Percentiles rank a stretch among this genome's conserved stretches.
Conservation (phyloP, 1,139 yeast genomes). For the Geotrichum histeridarum region DNA sequence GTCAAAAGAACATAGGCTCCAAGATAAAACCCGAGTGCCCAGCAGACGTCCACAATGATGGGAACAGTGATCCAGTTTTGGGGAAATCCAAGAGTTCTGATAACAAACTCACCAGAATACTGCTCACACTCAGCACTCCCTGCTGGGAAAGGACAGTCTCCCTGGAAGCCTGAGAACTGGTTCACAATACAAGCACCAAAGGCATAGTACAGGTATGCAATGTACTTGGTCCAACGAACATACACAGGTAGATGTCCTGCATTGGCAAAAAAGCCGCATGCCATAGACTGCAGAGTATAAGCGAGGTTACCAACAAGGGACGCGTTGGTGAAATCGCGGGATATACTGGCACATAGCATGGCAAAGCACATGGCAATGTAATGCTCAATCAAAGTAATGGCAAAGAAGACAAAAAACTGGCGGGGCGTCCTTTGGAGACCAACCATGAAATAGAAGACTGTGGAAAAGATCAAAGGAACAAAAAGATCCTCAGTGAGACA, state of each 20-base stretch:
- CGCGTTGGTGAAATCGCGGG: slow-evolving; percentile 62
- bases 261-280: slow-evolving; percentile 78
- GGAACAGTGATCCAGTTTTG: slow-evolving; percentile 65
- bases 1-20: slow-evolving; percentile 43
- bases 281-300: slow-evolving; percentile 69
- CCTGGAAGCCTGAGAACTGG: slow-evolving; percentile 57
- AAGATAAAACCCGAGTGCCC: slow-evolving; percentile 53
- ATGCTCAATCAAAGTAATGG: slow-evolving; percentile 53
- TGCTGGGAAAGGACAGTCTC: slow-evolving; percentile 50
- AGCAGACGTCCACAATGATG: slow-evolving; percentile 53
- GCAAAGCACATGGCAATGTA: slow-evolving; percentile 55
- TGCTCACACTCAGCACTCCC: slow-evolving; percentile 38
- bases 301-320: slow-evolving; percentile 58
- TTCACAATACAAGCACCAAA: slow-evolving; percentile 66
- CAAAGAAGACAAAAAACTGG: slow-evolving; percentile 60
- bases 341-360: slow-evolving; percentile 51
- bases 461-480: slow-evolving; percentile 54
- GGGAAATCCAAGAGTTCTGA: slow-evolving; percentile 58
- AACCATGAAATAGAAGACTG: slow-evolving; percentile 69
- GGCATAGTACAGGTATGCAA: slow-evolving; percentile 71
- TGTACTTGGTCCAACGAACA: slow-evolving; percentile 76
- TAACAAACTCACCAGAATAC: slow-evolving; percentile 49
- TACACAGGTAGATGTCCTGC: slow-evolving; percentile 75
- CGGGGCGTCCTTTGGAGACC: slow-evolving; percentile 51
- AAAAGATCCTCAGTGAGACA: slow-evolving; percentile 65